Percentiles rank a stretch among this genome's conserved stretches.
Evolutionary conservation across 768 basidiomycete genomes (phyloP).

Genomic region (Amanita pallidorosea): DNA sequence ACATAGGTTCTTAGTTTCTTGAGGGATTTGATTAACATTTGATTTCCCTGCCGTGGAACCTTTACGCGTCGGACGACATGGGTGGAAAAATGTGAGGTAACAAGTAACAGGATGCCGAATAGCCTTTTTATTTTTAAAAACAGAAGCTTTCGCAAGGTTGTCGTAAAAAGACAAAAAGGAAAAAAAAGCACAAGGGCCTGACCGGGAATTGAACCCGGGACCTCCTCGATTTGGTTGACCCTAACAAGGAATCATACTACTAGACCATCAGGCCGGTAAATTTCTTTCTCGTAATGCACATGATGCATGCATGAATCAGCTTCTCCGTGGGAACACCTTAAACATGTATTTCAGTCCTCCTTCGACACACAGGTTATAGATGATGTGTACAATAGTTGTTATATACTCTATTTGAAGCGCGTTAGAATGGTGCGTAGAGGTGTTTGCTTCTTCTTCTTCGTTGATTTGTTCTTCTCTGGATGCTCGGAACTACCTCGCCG

Average conservation of each 20-base stretch:
- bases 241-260: slow-evolving; percentile 58
- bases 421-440: slow-evolving; percentile 5
- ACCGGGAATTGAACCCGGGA: slow-evolving; percentile 85
- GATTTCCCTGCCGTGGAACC: neutral
- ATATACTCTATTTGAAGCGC: neutral
- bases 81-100: neutral
- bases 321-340: neutral
- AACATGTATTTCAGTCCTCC: neutral
- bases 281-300: neutral
- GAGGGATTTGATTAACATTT: slow-evolving; percentile 4
- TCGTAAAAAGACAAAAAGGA: neutral
- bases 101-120: neutral
- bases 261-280: slow-evolving; percentile 38
- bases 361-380: too few relatives aligned
- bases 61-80: neutral
- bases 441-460: slow-evolving; percentile 1
- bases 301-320: neutral
- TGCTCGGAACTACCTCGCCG: neutral
- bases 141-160: neutral
- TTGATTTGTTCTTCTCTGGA: neutral
- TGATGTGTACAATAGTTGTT: neutral
- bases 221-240: slow-evolving; percentile 52
- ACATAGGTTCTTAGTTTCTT: neutral
- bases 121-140: neutral
- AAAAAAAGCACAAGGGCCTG: slow-evolving; percentile 34